Conservation (phyloP, 345 rosid genomes). For the Mercurialis annua region DNA sequence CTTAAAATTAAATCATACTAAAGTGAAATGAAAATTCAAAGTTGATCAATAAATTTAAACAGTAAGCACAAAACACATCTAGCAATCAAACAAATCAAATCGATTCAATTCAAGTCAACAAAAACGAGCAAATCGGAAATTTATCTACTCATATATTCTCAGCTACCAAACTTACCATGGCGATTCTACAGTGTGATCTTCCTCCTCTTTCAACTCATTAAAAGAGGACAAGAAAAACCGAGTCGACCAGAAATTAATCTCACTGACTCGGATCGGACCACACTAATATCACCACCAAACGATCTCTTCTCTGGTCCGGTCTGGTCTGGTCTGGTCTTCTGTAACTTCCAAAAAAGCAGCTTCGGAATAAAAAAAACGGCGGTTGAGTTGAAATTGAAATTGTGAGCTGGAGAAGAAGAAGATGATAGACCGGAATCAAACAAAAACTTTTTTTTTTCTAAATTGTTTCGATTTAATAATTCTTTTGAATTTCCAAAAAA, state of each 20-base stretch:
- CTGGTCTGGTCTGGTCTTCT: too few relatives aligned
- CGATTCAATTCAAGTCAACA: constrained; percentile 1
- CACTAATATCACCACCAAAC: too few relatives aligned
- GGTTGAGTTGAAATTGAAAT: neutral
- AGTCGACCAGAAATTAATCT: constrained; percentile 9
- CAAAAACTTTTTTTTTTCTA: constrained; percentile 8
- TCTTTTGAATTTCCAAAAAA: neutral
- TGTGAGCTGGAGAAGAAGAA: constrained; percentile 17
- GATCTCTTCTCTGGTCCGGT: neutral
- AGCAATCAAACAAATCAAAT: neutral
- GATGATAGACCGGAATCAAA: constrained; percentile 19
- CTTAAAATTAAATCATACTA: neutral
- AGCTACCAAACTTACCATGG: constrained; percentile 19
- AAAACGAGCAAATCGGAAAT: neutral
- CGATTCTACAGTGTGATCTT: constrained; percentile 23
- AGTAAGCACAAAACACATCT: neutral
- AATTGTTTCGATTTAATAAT: neutral
- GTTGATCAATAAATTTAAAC: neutral
- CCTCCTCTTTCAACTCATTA: constrained; percentile 14
- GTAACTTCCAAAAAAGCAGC: neutral
- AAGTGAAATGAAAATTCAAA: neutral
- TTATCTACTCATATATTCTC: neutral
- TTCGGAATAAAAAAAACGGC: neutral
- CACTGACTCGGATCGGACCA: constrained; percentile 23
- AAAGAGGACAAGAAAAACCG: constrained; percentile 5